Conservation (phyloP, 169 alveolate species). For the Cytauxzoon felis region DNA sequence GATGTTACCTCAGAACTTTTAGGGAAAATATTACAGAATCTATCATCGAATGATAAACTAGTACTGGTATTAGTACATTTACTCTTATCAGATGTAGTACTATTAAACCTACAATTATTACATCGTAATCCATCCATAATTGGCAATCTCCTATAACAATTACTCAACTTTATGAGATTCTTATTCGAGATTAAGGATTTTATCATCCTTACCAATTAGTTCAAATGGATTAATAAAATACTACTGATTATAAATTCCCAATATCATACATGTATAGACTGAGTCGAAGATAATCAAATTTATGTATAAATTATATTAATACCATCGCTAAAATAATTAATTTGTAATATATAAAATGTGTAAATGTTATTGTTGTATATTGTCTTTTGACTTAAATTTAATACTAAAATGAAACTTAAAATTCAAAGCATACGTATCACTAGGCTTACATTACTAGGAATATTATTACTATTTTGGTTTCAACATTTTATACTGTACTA, state of each 20-base stretch:
- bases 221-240: too few relatives aligned
- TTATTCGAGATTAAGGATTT: too few relatives aligned
- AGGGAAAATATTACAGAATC: constrained; percentile 34
- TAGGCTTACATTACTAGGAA: constrained; percentile 6
- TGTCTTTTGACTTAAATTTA: neutral
- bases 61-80: too few relatives aligned
- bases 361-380: neutral
- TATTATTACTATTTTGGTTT: constrained; percentile 45
- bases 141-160: too few relatives aligned
- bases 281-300: too few relatives aligned
- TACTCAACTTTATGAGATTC: too few relatives aligned
- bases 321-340: neutral
- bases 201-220: too few relatives aligned
- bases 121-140: too few relatives aligned
- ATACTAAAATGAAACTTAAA: neutral
- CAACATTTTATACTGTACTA: constrained; percentile 55
- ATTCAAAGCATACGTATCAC: neutral
- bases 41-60: constrained; percentile 20
- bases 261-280: too few relatives aligned
- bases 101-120: too few relatives aligned
- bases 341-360: neutral
- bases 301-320: neutral
- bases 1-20: neutral
- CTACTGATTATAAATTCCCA: too few relatives aligned
- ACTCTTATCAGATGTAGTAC: too few relatives aligned